phyloP scores from a whole-genome alignment of 1,284 basidiomycete genomes.

The Mycosarcoma mackinlayi region DNA sequence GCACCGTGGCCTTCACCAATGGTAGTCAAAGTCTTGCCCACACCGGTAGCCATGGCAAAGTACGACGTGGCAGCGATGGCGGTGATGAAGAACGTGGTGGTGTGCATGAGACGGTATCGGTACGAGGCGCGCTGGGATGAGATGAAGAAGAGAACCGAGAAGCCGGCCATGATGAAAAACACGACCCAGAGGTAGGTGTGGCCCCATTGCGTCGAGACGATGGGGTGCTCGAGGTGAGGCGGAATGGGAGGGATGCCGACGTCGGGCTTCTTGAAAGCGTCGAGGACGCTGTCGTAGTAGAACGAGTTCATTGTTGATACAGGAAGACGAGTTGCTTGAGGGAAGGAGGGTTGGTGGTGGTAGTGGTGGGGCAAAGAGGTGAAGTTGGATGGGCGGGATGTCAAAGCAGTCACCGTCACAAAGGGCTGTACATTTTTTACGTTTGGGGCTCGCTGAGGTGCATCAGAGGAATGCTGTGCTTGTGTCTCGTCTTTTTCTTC shows the following conservation, averaged over 20 bases:
- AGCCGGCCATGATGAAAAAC: conserved; percentile 55
- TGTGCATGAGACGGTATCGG: conserved; percentile 59
- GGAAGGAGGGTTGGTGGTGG: conserved; percentile 1
- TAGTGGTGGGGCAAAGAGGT: conserved; percentile 1
- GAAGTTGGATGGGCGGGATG: not conserved
- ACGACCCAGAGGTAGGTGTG: conserved; percentile 58
- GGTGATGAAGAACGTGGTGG: conserved; percentile 57
- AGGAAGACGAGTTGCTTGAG: not conserved
- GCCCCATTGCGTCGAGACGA: conserved; percentile 46
- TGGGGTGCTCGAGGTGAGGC: conserved; percentile 49
- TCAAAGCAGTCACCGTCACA: no score
- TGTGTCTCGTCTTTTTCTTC: no score
- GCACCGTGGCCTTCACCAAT: conserved; percentile 28
- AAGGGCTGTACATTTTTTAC: no score
- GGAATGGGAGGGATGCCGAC: conserved; percentile 54
- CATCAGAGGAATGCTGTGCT: no score
- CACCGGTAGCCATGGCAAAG: conserved; percentile 60
- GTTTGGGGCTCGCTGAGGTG: no score
- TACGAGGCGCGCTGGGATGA: conserved; percentile 55
- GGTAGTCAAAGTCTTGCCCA: conserved; percentile 43
- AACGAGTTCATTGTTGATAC: conserved; percentile 45
- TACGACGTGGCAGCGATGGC: conserved; percentile 54
- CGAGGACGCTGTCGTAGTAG: conserved; percentile 54
- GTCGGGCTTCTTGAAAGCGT: conserved; percentile 49
- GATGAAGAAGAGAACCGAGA: conserved; percentile 52